Evolutionary conservation across 176 grass and related monocot genomes (phyloP), one percentile per base, ranked within the genome.

Genomic region (Tuctoria greenei): DNA sequence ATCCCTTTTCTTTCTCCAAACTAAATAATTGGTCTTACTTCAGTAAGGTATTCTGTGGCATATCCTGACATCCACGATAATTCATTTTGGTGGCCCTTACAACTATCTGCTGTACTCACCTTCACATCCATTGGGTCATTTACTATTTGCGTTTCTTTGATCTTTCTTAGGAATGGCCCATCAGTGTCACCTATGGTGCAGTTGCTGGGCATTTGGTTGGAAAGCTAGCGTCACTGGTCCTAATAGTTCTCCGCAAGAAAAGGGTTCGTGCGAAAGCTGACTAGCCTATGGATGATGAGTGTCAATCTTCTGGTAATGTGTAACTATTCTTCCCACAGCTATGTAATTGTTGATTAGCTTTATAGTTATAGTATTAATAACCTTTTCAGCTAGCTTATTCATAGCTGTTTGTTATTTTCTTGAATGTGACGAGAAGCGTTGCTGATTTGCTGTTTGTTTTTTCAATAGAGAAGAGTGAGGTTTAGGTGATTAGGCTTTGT

Each of bases 151-250:
- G 2, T 69, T 74, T 8, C 12, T 73, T 57, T 78, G 17, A 44
- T 64, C 14, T 27, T 64, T 43, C 9, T 1, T 56, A 99, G 95
- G 95, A 99, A 82, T 99, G 95, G 92, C 95, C 91, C 60, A 78
- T 99, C 74, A 92, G 82, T 55, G 89, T 99, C 55, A 86, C 84
- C 23, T 95, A 95, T 61, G 95, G 89, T 59, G 83, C 89, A 64
- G 25, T 90, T 72, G 81, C 55, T 72, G 95, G 95, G 34, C 73
- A 95, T 84, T 67, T 90, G 61, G 73, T 90, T 71, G 89, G 92
- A 63, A 82, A 86, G 80, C 2, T 72, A 34, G 18, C 72, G n/a
- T 95, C 91, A 6, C 14, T 38, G 21, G 38, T 88, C 54, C 79
- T 95, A 55, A 61, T 83, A 39, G 61, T 75, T 52, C 55, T 77